Base-by-base conservation (phyloP, 2,329 filamentous ascomycete species). In the Colletotrichum chlorophyti region DNA sequence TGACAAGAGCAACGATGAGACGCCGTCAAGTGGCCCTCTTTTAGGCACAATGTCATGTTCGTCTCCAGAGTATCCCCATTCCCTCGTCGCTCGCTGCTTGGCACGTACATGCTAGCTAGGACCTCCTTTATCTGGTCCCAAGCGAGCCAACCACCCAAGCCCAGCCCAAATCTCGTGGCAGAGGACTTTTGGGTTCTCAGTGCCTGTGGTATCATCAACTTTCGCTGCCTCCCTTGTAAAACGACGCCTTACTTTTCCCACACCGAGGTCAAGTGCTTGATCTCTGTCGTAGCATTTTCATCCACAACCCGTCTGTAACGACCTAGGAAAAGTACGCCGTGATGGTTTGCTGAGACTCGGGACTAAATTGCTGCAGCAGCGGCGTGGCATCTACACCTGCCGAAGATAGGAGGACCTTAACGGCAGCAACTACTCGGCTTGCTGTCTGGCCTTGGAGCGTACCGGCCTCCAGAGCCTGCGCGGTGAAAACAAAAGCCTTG, bases 381-480 rank as follows among this genome's bases (percentile, higher is more conserved):
- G 90, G 88, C 60, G 87, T 86, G 2, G 91, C 87, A 68, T 97
- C 90, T 42, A 95, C 79, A 50, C 86, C 87, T 5, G 92, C 88
- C 26, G 84, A 83, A 60, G 87, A 83, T 35, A 97, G 83, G 47
- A 99, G 82, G 49, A 85, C 78, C 77, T 96, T 96, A 31, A 91
- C 91, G 2, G 91, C 88, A 40, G 80, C 80, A 27, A 92, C 91
- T 55, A 97, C 90, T 61, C 89, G 87, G 61, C 81, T 84, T 23
- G 91, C 91, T 17, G 90, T 93, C 69, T 93, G 87, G 17, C 93
- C 93, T 69, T 93, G 91, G 35, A 99, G 80, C 15, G 93, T 94
- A 70, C 97, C 92, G 6, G 91, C 90, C 70, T 97, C 94, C 12
- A 99, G 86, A 17, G 93, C 94, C 72, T 96, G 89, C 23, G 89